A percentile compares a stretch with the other conserved stretches of the same genome.
phyloP scores from a whole-genome alignment of 768 basidiomycete genomes.

The Russula virescens region DNA sequence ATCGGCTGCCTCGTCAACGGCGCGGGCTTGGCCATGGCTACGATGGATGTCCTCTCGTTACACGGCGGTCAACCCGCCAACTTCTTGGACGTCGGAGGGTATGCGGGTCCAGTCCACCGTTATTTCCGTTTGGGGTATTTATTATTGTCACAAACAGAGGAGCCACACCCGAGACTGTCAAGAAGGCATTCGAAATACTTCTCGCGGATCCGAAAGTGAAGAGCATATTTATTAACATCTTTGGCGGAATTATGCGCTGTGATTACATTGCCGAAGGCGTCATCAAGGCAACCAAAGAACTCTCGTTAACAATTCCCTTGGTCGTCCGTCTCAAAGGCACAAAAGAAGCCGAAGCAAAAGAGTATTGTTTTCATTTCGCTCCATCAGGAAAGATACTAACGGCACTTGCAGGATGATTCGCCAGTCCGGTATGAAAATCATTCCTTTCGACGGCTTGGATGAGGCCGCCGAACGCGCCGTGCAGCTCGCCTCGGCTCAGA shows the following conservation, averaged over 20 bases:
- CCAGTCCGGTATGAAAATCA: constrained; percentile 88
- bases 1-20: constrained; percentile 98
- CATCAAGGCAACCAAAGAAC: constrained; percentile 94
- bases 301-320: constrained; percentile 77
- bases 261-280: constrained; percentile 98
- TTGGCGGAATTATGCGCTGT: constrained; percentile 98
- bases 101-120: constrained; percentile 23
- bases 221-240: constrained; percentile 98
- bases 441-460: constrained; percentile 88
- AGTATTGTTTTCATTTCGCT: constrained; percentile 46
- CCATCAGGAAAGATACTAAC: constrained; percentile 10
- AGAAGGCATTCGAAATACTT: constrained; percentile 97
- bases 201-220: constrained; percentile 88
- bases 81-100: constrained; percentile 98
- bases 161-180: constrained; percentile 98
- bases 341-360: constrained; percentile 92
- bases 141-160: constrained; percentile 45
- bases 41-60: constrained; percentile 97
- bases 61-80: constrained; percentile 98
- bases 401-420: constrained; percentile 70
- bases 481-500: constrained; percentile 45
- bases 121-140: constrained; percentile 1
- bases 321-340: constrained; percentile 96
- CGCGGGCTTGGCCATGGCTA: constrained; percentile 98
- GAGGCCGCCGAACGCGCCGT: constrained; percentile 84